Evolutionary conservation across 164 flowering plant species (phyloP).

Genomic region (Vitis rupestris): DNA sequence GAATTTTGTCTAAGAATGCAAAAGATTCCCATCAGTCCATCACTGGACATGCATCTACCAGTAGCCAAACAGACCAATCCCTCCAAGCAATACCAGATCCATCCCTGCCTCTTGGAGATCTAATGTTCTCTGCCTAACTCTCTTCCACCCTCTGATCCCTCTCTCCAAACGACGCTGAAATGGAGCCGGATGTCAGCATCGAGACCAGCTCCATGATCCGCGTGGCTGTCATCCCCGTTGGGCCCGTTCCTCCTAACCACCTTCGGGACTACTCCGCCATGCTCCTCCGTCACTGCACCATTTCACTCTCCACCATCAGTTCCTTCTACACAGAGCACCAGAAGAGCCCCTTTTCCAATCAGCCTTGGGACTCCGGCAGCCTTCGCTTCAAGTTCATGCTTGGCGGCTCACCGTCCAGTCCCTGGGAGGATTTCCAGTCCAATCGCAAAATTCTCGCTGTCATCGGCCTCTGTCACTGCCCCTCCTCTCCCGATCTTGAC

Average conservation of each 20-base stretch:
- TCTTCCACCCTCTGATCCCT: not conserved
- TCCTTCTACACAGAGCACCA: conserved; percentile 99
- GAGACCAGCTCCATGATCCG: conserved; percentile 87
- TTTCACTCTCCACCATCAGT: conserved; percentile 78
- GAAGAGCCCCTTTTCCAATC: conserved; percentile 90
- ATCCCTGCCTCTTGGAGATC: not conserved
- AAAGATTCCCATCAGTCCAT: too few species aligned
- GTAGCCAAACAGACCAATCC: too few species aligned
- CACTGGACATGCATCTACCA: too few species aligned
- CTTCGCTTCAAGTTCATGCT: conserved; percentile 83
- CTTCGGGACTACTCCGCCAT: conserved; percentile 75
- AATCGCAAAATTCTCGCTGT: conserved; percentile 85
- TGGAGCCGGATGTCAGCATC: conserved; percentile 99
- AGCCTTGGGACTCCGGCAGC: conserved; percentile 90
- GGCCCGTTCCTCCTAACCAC: conserved; percentile 55
- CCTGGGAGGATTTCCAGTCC: conserved; percentile 98
- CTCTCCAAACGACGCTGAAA: conserved; percentile 11
- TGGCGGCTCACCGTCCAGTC: conserved; percentile 78
- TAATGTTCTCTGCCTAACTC: not conserved
- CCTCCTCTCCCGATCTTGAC: conserved; percentile 80
- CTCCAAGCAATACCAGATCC: too few species aligned
- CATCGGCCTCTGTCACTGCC: conserved; percentile 89
- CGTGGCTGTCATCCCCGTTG: conserved; percentile 88
- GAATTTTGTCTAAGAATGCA: too few species aligned
- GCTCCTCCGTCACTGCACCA: conserved; percentile 58